phyloP scores from a whole-genome alignment of 169 alveolate species.

The Babesia caballi region DNA sequence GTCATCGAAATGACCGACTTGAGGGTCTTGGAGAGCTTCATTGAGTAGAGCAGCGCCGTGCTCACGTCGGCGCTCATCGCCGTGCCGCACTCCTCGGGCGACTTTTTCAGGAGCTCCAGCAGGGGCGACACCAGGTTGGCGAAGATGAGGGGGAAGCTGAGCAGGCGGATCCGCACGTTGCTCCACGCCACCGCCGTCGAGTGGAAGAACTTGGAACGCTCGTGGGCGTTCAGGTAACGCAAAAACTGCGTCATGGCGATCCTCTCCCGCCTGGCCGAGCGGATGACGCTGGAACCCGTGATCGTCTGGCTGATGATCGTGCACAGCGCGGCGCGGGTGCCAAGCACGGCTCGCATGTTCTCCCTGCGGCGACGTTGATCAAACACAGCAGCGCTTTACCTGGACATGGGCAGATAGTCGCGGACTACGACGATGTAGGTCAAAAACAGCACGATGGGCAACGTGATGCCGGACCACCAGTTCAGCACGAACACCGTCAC shows the following conservation, averaged over 20 bases:
- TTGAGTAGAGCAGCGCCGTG: constrained; percentile 56
- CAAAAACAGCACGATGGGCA: constrained; percentile 44
- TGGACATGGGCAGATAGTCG: constrained; percentile 55
- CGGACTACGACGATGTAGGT: constrained; percentile 43
- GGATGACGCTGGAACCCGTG: constrained; percentile 49
- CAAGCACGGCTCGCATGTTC: constrained; percentile 45
- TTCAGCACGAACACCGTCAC: constrained; percentile 38
- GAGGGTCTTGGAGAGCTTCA: constrained; percentile 33
- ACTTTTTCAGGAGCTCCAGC: constrained; percentile 1
- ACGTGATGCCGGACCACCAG: constrained; percentile 31
- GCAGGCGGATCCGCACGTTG: constrained; percentile 40
- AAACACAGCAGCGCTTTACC: not conserved
- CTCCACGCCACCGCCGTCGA: constrained; percentile 57
- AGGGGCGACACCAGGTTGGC: constrained; percentile 49
- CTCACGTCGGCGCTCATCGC: constrained; percentile 33
- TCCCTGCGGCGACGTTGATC: constrained; percentile 4
- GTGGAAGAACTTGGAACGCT: constrained; percentile 44
- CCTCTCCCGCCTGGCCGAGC: constrained; percentile 34
- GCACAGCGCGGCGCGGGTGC: constrained; percentile 47
- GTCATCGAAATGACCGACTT: constrained; percentile 31
- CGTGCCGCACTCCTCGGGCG: not conserved
- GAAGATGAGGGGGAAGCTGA: constrained; percentile 45
- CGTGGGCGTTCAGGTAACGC: constrained; percentile 41
- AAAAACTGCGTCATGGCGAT: constrained; percentile 37
- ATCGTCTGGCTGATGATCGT: constrained; percentile 50